A percentile compares a stretch with the other conserved stretches of the same genome.
phyloP scores from a whole-genome alignment of 129 eudicot species.

The Saussurea involucrata region DNA sequence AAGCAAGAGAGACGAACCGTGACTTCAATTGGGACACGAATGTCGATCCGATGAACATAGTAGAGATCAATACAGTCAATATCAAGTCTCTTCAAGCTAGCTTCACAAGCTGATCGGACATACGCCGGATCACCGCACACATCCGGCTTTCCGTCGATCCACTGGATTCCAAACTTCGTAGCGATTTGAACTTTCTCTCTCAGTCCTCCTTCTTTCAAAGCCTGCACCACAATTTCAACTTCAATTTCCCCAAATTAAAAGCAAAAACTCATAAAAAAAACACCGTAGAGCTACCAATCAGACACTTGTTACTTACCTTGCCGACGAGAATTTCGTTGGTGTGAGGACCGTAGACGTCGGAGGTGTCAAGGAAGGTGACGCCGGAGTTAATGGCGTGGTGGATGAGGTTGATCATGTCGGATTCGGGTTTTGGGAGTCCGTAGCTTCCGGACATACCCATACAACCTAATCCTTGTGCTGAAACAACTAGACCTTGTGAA shows the following conservation, averaged over 20 bases:
- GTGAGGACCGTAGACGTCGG: conserved; percentile 49
- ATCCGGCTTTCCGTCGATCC: conserved; percentile 15
- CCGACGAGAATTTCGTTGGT: conserved; percentile 49
- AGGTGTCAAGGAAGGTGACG: conserved; percentile 51
- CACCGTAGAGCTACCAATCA: neutral
- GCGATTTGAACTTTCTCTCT: conserved; percentile 47
- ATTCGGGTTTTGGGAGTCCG: conserved; percentile 43
- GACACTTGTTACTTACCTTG: conserved; percentile 20
- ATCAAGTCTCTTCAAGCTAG: conserved; percentile 54
- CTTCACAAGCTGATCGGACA: conserved; percentile 52
- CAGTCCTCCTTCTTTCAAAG: conserved; percentile 38
- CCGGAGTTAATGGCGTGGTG: conserved; percentile 49
- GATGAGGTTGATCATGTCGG: conserved; percentile 46
- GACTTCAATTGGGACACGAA: conserved; percentile 44
- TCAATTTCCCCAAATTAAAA: neutral
- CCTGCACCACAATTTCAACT: conserved; percentile 23
- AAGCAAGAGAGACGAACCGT: conserved; percentile 36
- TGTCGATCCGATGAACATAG: conserved; percentile 45
- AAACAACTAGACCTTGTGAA: conserved; percentile 46
- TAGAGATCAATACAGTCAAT: conserved; percentile 49
- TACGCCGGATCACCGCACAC: conserved; percentile 44
- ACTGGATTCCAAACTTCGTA: conserved; percentile 37
- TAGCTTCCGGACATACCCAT: conserved; percentile 42
- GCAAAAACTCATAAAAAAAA: neutral
- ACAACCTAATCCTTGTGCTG: conserved; percentile 50